Evolutionary conservation across 306 rosid species (phyloP).

Genomic region (Rubus idaeus): DNA sequence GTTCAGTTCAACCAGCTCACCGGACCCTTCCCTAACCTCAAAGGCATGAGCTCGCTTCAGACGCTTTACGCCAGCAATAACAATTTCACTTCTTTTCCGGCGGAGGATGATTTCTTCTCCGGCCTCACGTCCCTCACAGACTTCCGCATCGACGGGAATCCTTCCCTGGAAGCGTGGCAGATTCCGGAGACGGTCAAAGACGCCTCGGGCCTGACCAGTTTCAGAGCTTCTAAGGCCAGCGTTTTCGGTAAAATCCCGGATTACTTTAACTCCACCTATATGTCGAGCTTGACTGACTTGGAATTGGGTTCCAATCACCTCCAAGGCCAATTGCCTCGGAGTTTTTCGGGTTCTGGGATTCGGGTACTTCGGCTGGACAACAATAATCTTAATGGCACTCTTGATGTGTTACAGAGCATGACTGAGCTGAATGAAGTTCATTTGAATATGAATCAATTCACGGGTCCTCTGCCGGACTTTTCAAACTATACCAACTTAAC

Average conservation of each 20-base stretch:
- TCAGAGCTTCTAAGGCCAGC: slow-evolving; percentile 41
- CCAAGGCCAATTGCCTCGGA: slow-evolving; percentile 59
- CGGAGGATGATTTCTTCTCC: slow-evolving; percentile 54
- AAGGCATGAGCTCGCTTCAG: slow-evolving; percentile 37
- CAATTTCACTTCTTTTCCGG: slow-evolving; percentile 46
- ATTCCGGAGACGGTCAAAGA: slow-evolving; percentile 45
- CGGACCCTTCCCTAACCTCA: slow-evolving; percentile 61
- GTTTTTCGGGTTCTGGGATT: slow-evolving; percentile 40
- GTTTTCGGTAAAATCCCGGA: slow-evolving; percentile 56
- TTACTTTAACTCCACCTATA: slow-evolving; percentile 40
- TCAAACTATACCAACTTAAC: slow-evolving; percentile 29
- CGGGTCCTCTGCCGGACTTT: slow-evolving; percentile 77
- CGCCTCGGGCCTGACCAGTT: slow-evolving; percentile 31
- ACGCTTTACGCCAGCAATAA: slow-evolving; percentile 44
- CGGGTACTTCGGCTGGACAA: slow-evolving; percentile 53
- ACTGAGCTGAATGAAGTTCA: slow-evolving; percentile 41
- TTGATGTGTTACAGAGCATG: slow-evolving; percentile 57
- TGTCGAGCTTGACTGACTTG: slow-evolving; percentile 49
- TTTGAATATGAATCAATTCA: slow-evolving; percentile 60
- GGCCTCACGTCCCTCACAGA: slow-evolving; percentile 35
- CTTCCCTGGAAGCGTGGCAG: slow-evolving; percentile 48
- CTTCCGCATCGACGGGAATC: slow-evolving; percentile 44
- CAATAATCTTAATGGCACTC: slow-evolving; percentile 62
- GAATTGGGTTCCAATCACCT: slow-evolving; percentile 48
- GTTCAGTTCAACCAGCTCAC: slow-evolving; percentile 47